Evolutionary conservation across 345 rosid species (phyloP).

Genomic region (Crucihimalaya himalaica): DNA sequence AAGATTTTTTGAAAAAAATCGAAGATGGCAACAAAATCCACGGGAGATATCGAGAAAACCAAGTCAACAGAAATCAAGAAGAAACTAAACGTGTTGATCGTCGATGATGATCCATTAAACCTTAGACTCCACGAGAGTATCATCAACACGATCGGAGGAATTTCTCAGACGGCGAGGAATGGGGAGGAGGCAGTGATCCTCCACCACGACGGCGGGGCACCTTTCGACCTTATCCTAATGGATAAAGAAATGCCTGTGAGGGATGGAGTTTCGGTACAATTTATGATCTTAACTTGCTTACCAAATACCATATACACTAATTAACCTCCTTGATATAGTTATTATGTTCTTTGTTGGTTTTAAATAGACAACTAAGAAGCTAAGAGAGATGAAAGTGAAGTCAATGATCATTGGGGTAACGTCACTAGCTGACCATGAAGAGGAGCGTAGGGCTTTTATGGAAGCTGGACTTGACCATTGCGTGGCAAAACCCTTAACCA

Average conservation of each 20-base stretch:
- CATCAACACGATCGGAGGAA: slow-evolving; percentile 30
- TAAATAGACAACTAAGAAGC: slow-evolving; percentile 39
- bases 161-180: slow-evolving; percentile 16
- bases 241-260: slow-evolving; percentile 42
- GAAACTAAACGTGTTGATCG: slow-evolving; percentile 36
- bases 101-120: slow-evolving; percentile 38
- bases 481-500: slow-evolving; percentile 36
- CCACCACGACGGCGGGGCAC: slow-evolving; percentile 18
- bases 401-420: slow-evolving; percentile 42
- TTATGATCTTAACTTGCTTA: background rate
- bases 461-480: slow-evolving; percentile 42
- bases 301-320: background rate
- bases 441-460: slow-evolving; percentile 35
- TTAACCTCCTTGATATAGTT: background rate
- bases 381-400: slow-evolving; percentile 43
- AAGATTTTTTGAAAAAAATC: background rate
- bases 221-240: slow-evolving; percentile 42
- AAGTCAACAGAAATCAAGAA: background rate
- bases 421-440: slow-evolving; percentile 27
- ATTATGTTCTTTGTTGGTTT: background rate
- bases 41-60: background rate
- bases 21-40: slow-evolving; percentile 21
- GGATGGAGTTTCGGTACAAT: slow-evolving; percentile 38
- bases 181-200: slow-evolving; percentile 39
- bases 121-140: slow-evolving; percentile 22